phyloP scores from a whole-genome alignment of 225 moss, liverwort and hornwort genomes.

The Rhytidiadelphus loreus region DNA sequence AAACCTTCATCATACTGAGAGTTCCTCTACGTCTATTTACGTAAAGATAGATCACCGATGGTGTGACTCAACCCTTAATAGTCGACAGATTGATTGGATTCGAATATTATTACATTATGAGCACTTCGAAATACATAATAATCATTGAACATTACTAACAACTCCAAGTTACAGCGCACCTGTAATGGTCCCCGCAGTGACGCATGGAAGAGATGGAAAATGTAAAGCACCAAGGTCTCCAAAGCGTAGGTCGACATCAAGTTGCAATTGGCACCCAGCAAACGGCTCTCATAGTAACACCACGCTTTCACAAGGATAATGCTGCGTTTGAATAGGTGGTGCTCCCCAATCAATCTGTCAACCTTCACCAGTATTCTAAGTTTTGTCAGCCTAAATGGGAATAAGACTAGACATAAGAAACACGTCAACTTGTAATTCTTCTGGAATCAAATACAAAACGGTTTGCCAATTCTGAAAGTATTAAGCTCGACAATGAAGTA shows the following conservation, averaged over 20 bases:
- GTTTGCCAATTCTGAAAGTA: background rate
- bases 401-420: background rate
- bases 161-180: slow-evolving; percentile 18
- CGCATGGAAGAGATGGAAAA: slow-evolving; percentile 71
- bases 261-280: slow-evolving; percentile 75
- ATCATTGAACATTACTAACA: background rate
- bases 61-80: background rate
- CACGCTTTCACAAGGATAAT: slow-evolving; percentile 89
- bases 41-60: background rate
- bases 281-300: slow-evolving; percentile 80
- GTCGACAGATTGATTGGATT: background rate
- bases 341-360: slow-evolving; percentile 44
- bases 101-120: background rate
- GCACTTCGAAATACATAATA: background rate
- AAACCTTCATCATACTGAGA: background rate
- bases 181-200: slow-evolving; percentile 77
- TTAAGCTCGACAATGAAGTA: background rate
- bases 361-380: slow-evolving; percentile 36
- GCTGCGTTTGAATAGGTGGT: slow-evolving; percentile 79
- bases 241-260: slow-evolving; percentile 81
- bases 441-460: background rate
- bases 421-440: background rate
- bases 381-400: background rate
- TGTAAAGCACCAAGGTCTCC: slow-evolving; percentile 87
- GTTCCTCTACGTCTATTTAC: background rate